Evolutionary conservation across 805 yeast species (phyloP).

Genomic region (Nakazawaea sp.): DNA sequence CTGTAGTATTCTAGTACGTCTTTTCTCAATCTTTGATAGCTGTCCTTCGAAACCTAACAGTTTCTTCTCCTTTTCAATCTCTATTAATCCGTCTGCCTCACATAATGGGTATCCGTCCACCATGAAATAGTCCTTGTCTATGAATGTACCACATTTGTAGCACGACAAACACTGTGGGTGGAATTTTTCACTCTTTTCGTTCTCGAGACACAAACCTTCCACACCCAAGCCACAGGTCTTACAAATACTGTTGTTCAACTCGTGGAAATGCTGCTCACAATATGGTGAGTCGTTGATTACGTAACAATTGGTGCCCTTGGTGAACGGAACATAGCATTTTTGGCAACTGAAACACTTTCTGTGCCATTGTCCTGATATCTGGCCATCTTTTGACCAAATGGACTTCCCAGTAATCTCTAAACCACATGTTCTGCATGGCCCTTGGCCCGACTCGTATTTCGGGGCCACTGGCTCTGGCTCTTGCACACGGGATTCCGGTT

Average conservation of each 20-base stretch:
- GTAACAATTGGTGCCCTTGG: conserved; percentile 61
- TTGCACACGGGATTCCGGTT: not conserved
- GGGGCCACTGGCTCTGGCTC: not conserved
- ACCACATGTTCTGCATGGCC: conserved; percentile 77
- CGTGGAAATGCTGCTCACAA: conserved; percentile 75
- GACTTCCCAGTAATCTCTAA: conserved; percentile 43
- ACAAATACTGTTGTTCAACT: conserved; percentile 70
- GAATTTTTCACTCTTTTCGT: conserved; percentile 62
- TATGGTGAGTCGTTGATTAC: conserved; percentile 75
- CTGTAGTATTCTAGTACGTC: conserved; percentile 26
- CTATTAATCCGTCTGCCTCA: conserved; percentile 31
- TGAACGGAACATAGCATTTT: conserved; percentile 51
- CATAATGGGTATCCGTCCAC: conserved; percentile 43
- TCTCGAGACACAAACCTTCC: conserved; percentile 87
- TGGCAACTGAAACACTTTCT: conserved; percentile 75
- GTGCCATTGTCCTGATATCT: conserved; percentile 91
- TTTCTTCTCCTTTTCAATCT: conserved; percentile 12
- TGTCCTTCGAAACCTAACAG: not conserved
- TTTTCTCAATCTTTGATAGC: conserved; percentile 18
- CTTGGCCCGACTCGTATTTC: conserved; percentile 45
- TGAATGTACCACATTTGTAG: conserved; percentile 43
- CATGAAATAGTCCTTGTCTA: conserved; percentile 49
- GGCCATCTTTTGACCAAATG: conserved; percentile 81
- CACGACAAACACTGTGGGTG: conserved; percentile 74
- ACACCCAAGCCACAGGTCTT: conserved; percentile 65